A percentile compares a stretch with the other conserved stretches of the same genome.
These are phyloP conservation scores for Cruciata laevipes DNA, from an alignment of 257 asterid genomes.

Conservation along the genomic window DNA sequence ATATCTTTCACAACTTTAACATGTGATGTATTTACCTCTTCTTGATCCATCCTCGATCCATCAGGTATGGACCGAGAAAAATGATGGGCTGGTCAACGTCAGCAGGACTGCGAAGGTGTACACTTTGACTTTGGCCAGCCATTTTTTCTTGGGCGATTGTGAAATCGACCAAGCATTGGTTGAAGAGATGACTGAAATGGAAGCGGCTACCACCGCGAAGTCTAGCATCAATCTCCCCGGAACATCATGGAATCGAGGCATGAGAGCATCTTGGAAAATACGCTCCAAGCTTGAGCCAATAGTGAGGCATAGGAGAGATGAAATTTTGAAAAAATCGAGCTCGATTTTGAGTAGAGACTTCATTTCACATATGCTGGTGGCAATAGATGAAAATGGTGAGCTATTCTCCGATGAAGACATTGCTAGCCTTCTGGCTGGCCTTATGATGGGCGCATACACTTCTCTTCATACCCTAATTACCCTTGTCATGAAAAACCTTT, in stretches of 20 bases:
- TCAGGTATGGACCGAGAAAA: not conserved
- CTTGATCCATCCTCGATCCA: no score
- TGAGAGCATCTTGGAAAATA: not conserved
- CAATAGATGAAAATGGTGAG: not conserved
- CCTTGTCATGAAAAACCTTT: not conserved
- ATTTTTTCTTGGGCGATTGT: slow-evolving; percentile 18
- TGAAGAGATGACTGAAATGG: not conserved
- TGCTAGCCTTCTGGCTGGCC: not conserved
- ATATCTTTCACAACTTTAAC: no score
- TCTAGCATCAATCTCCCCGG: not conserved
- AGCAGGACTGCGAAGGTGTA: slow-evolving; percentile 4
- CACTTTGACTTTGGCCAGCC: slow-evolving; percentile 13
- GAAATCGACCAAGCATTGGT: slow-evolving; percentile 4
- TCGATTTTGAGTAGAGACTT: not conserved
- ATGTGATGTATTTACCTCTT: no score
- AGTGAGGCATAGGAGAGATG: not conserved
- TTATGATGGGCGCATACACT: not conserved
- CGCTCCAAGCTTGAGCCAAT: not conserved
- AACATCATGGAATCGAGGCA: not conserved
- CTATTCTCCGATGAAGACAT: not conserved
- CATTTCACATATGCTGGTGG: not conserved
- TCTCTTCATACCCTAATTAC: not conserved
- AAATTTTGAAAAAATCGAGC: not conserved
- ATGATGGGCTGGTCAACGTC: not conserved
- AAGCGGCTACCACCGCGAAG: not conserved